These are phyloP conservation scores for Ophiobolus disseminans DNA, from an alignment of 2,329 filamentous ascomycete genomes.

Conservation along the genomic window DNA sequence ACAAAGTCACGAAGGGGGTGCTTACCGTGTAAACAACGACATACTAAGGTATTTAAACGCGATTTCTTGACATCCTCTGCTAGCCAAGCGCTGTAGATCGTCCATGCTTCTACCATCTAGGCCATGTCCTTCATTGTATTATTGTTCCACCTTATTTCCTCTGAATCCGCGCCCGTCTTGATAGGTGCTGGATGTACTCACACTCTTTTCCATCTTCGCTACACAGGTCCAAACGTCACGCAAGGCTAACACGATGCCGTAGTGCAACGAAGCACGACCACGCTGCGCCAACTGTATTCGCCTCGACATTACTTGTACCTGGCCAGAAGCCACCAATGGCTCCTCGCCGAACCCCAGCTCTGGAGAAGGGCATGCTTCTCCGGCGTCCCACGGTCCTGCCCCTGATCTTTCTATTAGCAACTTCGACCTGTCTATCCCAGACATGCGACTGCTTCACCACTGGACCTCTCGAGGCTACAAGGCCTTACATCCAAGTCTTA, in stretches of 20 bases:
- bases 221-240: background rate
- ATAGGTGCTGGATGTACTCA: too few relatives aligned
- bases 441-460: constrained; percentile 38
- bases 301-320: constrained; percentile 40
- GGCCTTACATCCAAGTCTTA: constrained; percentile 26
- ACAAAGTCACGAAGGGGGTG: constrained; percentile 43
- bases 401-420: constrained; percentile 9
- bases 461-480: constrained; percentile 33
- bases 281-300: constrained; percentile 41
- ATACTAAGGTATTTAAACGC: constrained; percentile 36
- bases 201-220: too few relatives aligned
- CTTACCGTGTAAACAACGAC: constrained; percentile 41
- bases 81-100: constrained; percentile 11
- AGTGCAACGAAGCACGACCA: constrained; percentile 43
- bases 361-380: constrained; percentile 16
- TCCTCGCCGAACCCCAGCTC: constrained; percentile 27
- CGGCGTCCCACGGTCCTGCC: constrained; percentile 1
- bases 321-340: constrained; percentile 26
- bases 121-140: too few relatives aligned
- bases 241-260: constrained; percentile 2
- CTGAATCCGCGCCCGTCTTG: too few relatives aligned
- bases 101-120: background rate
- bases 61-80: background rate
- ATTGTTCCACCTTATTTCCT: too few relatives aligned
- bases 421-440: constrained; percentile 33